Base-by-base conservation (phyloP, 805 yeast species). In the Wickerhamomyces alni region DNA sequence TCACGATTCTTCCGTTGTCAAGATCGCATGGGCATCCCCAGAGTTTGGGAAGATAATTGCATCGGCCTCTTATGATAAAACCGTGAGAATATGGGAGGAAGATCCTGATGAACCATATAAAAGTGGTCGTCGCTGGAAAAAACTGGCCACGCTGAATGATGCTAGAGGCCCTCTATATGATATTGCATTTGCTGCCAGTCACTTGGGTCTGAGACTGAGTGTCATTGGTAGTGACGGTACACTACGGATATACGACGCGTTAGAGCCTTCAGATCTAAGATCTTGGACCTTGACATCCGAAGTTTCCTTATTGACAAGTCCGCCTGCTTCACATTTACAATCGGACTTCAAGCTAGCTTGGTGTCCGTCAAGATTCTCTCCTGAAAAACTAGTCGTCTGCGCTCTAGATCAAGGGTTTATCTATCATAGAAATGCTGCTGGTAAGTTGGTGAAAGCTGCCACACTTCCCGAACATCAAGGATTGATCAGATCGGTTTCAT, bases 21-120 rank as follows among this genome's bases (percentile, higher is more conserved):
- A 82, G 49, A 69, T 93, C 9, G 78, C 80, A 35, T 93, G 96
- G 94, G 96, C 98, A 1, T 83, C 87, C 37, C 99, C 99, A 2
- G 94, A 91, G 59, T 88, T 79, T 61, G 94, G 96, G 8, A 86
- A 86, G 54, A 67, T 93, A 3, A 61, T 93, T 18, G 95, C 95
- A 1, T 77, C 93, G 19, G 88, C 89, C 27, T 86, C 96, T 1
- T 87, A 83, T 60, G 99, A 93, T 55, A 74, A 95, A 39, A 84
- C 95, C 0, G 78, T 91, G 22, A 84, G 84, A 54, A 67, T 93
- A 19, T 93, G 96, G 94, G 95, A 87, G 58, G 97, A 91, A 55
- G 80, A 79, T 51, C 78, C 81, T 9, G 88, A 82, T 47, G 95
- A 83, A 57, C 72, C 78, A 21, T 75, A 72, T 40, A 80, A 82